Base-by-base conservation (phyloP, 2,329 filamentous ascomycete genomes). In the Penicillium sp. region DNA sequence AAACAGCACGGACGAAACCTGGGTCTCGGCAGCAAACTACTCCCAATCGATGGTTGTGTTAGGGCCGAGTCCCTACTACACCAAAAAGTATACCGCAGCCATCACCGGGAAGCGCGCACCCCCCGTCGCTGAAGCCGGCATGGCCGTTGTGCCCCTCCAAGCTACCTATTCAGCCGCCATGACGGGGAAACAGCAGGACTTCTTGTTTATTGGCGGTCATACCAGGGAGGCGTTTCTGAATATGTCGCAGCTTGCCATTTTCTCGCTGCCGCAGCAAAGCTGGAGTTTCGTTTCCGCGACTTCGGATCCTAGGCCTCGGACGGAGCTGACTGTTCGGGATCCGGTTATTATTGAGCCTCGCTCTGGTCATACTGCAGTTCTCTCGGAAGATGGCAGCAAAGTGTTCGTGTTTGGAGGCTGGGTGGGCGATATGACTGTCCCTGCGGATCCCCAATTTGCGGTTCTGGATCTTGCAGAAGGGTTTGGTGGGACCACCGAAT, bases 241-340 rank as follows among this genome's bases (percentile, higher is more conserved):
- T 70, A 97, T 96, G 88, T 95, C 90, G 53, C 90, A 91, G 40
- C 84, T 93, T 1, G 93, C 91, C 0, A 77, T 97, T 1, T 96
- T 92, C 79, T 92, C 86, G 50, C 78, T 97, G 7, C 93, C 93
- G 0, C 88, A 95, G 65, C 86, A 91, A 67, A 87, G 83, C 49
- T 97, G 93, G 93, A 87, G 84, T 27, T 97, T 93, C 69, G 77
- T 95, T 26, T 78, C 81, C 1, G 84, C 92, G n/a, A 76, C 81
- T 13, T 72, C 76, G 4, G 75, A 79, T 2, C 55, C 65, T 14
- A 60, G 59, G 26, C 62, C 73, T 2, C 81, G 76, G 49, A 82
- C 82, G 0, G 85, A 89, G 62, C 76, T 89, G 4, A 76, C 81
- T 1, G 68, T 81, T 13, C 72, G 76, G 14, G 79, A 79, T 55